These are phyloP conservation scores for Fonsecaea nubica DNA, from an alignment of 2,329 filamentous ascomycete species.

Conservation along the genomic window DNA sequence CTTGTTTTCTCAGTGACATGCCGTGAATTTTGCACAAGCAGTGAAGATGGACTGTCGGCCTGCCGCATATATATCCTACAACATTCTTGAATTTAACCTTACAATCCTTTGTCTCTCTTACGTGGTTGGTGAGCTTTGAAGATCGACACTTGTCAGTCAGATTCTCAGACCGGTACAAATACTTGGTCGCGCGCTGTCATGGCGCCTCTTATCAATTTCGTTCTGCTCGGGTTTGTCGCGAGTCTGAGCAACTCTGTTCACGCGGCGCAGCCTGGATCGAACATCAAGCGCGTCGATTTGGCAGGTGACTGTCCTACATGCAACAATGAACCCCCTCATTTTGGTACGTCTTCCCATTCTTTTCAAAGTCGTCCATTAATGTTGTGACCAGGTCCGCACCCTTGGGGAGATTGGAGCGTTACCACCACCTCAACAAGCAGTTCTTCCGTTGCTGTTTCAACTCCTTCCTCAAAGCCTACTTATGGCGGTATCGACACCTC, in stretches of 20 bases:
- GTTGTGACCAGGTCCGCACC: not conserved
- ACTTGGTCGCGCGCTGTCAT: not conserved
- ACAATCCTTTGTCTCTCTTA: not conserved
- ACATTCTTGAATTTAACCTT: not conserved
- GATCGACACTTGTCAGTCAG: not conserved
- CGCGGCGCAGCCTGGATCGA: not conserved
- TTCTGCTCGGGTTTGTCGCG: slow-evolving; percentile 9
- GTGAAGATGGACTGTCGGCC: not conserved
- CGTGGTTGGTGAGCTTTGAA: not conserved
- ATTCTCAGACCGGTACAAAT: not conserved
- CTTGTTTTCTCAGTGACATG: not conserved
- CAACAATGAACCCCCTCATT: not conserved
- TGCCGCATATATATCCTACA: not conserved
- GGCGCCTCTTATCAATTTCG: slow-evolving; percentile 2
- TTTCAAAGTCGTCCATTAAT: not conserved
- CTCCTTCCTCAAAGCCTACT: not conserved
- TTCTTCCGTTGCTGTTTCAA: not conserved
- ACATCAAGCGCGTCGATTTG: slow-evolving; percentile 1
- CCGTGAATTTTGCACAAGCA: not conserved
- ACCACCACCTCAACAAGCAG: not conserved
- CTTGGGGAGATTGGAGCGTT: slow-evolving; percentile 16
- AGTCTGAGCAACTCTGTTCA: slow-evolving; percentile 5
- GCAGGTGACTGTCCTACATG: slow-evolving; percentile 5
- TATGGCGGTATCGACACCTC: not conserved
- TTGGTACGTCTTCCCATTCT: not conserved